These are phyloP conservation scores for Psilocybe azurescens DNA, from an alignment of 768 basidiomycete genomes.

Conservation along the genomic window DNA sequence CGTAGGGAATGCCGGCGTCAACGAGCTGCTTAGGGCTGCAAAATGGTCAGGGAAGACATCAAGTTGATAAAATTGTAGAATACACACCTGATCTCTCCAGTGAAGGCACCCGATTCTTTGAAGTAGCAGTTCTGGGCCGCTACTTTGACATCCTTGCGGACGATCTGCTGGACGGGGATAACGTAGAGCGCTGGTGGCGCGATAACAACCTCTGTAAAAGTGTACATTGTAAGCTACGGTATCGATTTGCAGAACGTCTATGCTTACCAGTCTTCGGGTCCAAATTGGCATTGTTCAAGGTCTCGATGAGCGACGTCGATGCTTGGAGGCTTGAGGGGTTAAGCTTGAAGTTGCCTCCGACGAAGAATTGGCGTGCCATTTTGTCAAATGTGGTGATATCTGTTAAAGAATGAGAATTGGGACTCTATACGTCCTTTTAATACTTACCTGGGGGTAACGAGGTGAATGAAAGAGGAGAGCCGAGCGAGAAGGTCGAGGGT, in stretches of 20 bases:
- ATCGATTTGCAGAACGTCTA: neutral
- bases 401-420: neutral
- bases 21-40: conserved; percentile 79
- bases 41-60: neutral
- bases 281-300: conserved; percentile 80
- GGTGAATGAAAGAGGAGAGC: neutral
- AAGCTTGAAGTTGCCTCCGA: conserved; percentile 99
- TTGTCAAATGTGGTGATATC: neutral
- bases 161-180: conserved; percentile 63
- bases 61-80: neutral
- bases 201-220: conserved; percentile 84
- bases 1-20: conserved; percentile 88
- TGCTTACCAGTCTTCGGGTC: conserved; percentile 76
- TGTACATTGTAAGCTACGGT: conserved; percentile 2
- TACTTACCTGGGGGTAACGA: neutral
- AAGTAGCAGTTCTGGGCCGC: conserved; percentile 93
- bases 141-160: conserved; percentile 75
- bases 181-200: conserved; percentile 92
- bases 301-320: conserved; percentile 67
- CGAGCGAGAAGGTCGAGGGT: neutral
- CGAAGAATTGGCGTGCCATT: conserved; percentile 85
- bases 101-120: conserved; percentile 88
- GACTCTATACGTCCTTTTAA: neutral
- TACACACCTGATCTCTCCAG: conserved; percentile 90
- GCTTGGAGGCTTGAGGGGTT: conserved; percentile 75